phyloP scores from a whole-genome alignment of 2,329 filamentous ascomycete genomes.

The Aureobasidium sp. region DNA sequence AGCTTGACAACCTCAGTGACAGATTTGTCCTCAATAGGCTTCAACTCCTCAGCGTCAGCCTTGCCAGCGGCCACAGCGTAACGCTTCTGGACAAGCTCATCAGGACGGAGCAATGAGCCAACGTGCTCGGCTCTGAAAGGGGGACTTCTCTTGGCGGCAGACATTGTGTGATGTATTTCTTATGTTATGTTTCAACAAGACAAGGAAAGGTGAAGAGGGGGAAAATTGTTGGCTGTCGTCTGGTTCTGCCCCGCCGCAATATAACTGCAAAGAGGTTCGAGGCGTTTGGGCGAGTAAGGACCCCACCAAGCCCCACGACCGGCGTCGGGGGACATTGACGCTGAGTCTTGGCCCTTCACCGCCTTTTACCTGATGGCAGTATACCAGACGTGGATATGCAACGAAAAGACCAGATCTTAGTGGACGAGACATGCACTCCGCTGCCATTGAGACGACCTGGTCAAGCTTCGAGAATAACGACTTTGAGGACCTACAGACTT shows the following conservation, averaged over 20 bases:
- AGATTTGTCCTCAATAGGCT: slow-evolving; percentile 25
- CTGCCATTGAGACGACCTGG: too few species aligned
- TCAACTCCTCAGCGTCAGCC: slow-evolving; percentile 21
- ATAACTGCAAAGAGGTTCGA: background rate
- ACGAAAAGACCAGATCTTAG: background rate
- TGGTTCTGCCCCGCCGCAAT: slow-evolving; percentile 1
- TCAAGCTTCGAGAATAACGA: too few species aligned
- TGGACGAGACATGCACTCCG: background rate
- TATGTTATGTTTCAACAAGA: background rate
- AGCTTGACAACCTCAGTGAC: slow-evolving; percentile 27
- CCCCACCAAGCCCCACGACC: slow-evolving; percentile 9
- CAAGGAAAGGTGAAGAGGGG: background rate
- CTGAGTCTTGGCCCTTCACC: background rate
- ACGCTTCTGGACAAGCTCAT: slow-evolving; percentile 52
- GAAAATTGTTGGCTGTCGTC: background rate
- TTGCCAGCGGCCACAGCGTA: slow-evolving; percentile 36
- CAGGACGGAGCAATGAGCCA: slow-evolving; percentile 60
- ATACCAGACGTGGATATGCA: background rate
- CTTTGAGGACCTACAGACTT: too few species aligned
- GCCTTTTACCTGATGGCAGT: background rate
- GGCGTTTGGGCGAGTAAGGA: background rate
- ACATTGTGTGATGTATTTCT: background rate
- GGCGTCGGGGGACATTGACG: background rate
- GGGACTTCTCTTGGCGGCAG: slow-evolving; percentile 25
- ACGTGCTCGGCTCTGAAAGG: slow-evolving; percentile 66